phyloP scores from a whole-genome alignment of 345 rosid species.

The Cardamine chenopodiifolia region DNA sequence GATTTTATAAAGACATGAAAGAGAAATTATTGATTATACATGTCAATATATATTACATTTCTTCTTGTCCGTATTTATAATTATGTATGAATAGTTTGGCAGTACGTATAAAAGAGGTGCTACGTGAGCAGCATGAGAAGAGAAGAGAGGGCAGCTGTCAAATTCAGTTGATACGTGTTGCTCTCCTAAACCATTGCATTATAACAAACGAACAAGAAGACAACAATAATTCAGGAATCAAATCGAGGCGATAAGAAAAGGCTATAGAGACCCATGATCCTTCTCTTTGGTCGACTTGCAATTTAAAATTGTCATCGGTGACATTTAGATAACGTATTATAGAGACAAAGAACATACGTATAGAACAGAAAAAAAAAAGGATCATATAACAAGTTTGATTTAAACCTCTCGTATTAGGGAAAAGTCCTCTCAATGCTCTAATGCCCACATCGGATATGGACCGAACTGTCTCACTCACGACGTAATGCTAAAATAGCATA shows the following conservation, averaged over 20 bases:
- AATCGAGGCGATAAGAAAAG: conserved; percentile 38
- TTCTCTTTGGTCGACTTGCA: neutral
- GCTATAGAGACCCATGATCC: conserved; percentile 24
- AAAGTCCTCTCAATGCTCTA: too few species aligned
- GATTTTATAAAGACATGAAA: neutral
- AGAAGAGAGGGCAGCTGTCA: conserved; percentile 42
- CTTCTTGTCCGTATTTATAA: neutral
- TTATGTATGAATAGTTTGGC: neutral
- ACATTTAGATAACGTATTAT: neutral
- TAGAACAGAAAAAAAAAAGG: neutral
- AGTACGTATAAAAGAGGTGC: conserved; percentile 18
- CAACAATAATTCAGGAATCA: neutral
- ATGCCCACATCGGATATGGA: too few species aligned
- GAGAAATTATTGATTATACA: neutral
- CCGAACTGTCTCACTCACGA: too few species aligned
- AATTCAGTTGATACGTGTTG: conserved; percentile 33
- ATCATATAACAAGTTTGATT: neutral
- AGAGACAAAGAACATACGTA: neutral
- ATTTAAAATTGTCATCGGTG: neutral
- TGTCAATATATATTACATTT: neutral
- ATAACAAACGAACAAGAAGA: conserved; percentile 1
- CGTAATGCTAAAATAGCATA: neutral
- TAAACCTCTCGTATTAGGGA: too few species aligned
- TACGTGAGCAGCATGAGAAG: conserved; percentile 45
- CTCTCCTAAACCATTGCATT: neutral